Conservation (phyloP, 345 rosid species). For the Eucalyptus marginata region DNA sequence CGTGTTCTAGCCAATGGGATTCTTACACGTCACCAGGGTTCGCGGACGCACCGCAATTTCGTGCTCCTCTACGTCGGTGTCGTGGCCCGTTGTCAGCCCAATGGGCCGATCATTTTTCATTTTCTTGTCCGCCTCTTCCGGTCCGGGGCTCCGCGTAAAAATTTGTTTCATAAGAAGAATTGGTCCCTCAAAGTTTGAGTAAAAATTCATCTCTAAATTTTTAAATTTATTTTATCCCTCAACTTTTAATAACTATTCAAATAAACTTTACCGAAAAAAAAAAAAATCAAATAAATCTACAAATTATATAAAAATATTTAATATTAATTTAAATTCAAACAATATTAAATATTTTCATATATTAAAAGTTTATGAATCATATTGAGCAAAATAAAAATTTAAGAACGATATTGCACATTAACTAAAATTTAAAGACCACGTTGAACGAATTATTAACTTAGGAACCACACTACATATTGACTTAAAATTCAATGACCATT, state of each 20-base stretch:
- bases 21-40: conserved; percentile 19
- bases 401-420: accelerated
- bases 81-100: neutral
- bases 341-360: accelerated
- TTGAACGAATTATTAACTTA: too few relatives aligned
- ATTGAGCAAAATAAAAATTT: too few relatives aligned
- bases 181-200: too few relatives aligned
- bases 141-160: neutral
- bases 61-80: neutral
- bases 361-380: accelerated
- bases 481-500: too few relatives aligned
- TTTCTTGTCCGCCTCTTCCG: neutral
- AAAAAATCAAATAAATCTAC: too few relatives aligned
- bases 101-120: neutral
- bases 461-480: accelerated
- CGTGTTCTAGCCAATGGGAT: conserved; percentile 51
- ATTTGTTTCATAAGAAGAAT: too few relatives aligned
- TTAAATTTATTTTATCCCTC: too few relatives aligned
- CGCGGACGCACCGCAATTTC: neutral
- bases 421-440: accelerated
- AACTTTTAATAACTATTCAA: too few relatives aligned
- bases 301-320: too few relatives aligned
- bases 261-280: too few relatives aligned
- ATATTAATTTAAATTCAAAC: too few relatives aligned
- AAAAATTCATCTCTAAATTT: too few relatives aligned